Conservation (phyloP, 345 rosid species). For the Cardamine resedifolia region DNA sequence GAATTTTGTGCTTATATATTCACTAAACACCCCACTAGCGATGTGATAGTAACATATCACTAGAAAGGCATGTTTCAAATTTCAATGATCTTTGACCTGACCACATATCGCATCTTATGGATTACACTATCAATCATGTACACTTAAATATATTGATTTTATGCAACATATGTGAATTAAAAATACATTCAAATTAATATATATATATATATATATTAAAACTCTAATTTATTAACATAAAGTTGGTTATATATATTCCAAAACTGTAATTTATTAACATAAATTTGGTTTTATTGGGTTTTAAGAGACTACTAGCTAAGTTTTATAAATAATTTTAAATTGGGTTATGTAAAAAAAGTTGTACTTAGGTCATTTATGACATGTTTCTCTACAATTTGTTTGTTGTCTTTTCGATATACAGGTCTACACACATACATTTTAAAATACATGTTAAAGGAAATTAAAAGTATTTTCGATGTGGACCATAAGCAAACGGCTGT, state of each 20-base stretch:
- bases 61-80: slow-evolving; percentile 6
- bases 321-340: no score
- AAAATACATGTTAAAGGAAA: background rate
- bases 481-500: slow-evolving; percentile 23
- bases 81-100: slow-evolving; percentile 17
- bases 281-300: background rate
- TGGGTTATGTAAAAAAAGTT: background rate
- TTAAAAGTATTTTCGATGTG: slow-evolving; percentile 2
- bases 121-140: background rate
- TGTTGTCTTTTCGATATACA: no score
- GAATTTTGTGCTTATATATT: background rate
- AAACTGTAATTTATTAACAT: no score
- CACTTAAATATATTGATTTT: background rate
- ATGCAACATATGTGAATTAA: slow-evolving; percentile 16
- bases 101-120: slow-evolving; percentile 5
- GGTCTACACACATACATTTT: background rate
- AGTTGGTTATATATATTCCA: no score
- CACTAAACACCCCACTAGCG: background rate
- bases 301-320: background rate
- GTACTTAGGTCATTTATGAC: no score
- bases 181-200: background rate
- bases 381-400: background rate
- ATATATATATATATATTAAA: no score
- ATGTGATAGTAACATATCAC: slow-evolving; percentile 29
- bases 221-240: no score